These are phyloP conservation scores for Gryganskiella cystojenkinii DNA, from an alignment of 192 early-diverging fungal species.

Conservation along the genomic window DNA sequence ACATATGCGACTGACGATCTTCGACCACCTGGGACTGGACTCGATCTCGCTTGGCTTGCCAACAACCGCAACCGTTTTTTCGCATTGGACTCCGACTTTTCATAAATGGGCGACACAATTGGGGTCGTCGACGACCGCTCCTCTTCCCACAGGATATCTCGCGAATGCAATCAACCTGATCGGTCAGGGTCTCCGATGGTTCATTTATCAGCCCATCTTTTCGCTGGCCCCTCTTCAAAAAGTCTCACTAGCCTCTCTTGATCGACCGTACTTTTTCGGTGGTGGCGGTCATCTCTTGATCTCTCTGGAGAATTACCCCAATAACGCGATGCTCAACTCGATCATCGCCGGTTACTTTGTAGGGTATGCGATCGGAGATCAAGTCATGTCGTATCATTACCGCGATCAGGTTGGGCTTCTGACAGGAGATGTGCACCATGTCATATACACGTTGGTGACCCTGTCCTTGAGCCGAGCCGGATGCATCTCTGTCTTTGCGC, in stretches of 20 bases:
- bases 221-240: conserved; percentile 6
- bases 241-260: not conserved
- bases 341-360: conserved; percentile 6
- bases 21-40: conserved; percentile 8
- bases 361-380: not conserved
- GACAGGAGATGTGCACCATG: conserved; percentile 13
- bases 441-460: not conserved
- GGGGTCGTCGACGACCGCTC: not conserved
- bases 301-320: conserved; percentile 11
- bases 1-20: conserved; percentile 5
- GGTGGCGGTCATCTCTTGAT: conserved; percentile 2
- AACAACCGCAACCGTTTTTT: conserved; percentile 1
- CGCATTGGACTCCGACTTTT: not conserved
- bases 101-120: conserved; percentile 1
- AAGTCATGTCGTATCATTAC: conserved; percentile 2
- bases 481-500: not conserved
- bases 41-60: not conserved
- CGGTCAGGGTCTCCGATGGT: not conserved
- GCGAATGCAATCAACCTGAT: too few relatives aligned
- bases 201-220: conserved; percentile 6
- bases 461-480: not conserved
- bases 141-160: not conserved
- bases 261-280: not conserved
- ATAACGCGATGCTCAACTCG: not conserved
- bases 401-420: not conserved